Percentiles rank a stretch among this genome's conserved stretches.
Evolutionary conservation across 2,329 filamentous ascomycete genomes (phyloP).

Genomic region (Aulographum hederae): DNA sequence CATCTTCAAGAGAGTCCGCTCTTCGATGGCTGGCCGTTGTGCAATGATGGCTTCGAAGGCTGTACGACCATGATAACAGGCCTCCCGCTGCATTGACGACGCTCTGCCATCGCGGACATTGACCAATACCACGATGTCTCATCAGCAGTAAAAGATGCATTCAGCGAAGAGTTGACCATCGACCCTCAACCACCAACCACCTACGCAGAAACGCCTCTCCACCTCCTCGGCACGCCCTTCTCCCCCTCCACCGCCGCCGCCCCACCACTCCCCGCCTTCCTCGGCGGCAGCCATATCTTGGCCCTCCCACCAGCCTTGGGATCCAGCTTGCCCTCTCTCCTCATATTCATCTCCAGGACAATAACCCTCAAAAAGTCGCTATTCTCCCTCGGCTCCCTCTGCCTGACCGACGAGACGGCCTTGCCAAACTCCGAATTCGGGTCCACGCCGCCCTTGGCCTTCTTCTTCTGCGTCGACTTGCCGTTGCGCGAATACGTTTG

Average conservation of each 20-base stretch:
- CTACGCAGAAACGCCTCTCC: constrained; percentile 15
- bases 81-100: too few relatives aligned
- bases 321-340: constrained; percentile 41
- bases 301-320: constrained; percentile 35
- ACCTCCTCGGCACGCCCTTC: constrained; percentile 16
- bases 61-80: too few relatives aligned
- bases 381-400: constrained; percentile 46
- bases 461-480: neutral
- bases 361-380: constrained; percentile 44
- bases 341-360: constrained; percentile 51
- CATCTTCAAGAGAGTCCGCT: too few relatives aligned
- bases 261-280: constrained; percentile 16
- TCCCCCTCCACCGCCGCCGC: constrained; percentile 5
- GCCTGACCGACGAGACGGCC: constrained; percentile 27
- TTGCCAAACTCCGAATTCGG: neutral
- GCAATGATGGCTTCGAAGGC: too few relatives aligned
- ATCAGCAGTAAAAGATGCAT: too few relatives aligned
- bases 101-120: too few relatives aligned
- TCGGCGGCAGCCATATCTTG: constrained; percentile 41
- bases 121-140: too few relatives aligned
- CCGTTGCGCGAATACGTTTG: constrained; percentile 31
- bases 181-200: too few relatives aligned
- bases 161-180: too few relatives aligned
- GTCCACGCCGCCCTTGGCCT: constrained; percentile 9
- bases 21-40: too few relatives aligned